A percentile compares a stretch with the other conserved stretches of the same genome.
Evolutionary conservation across 805 yeast genomes (phyloP).

Genomic region (Pichia rugopelliculosa): DNA sequence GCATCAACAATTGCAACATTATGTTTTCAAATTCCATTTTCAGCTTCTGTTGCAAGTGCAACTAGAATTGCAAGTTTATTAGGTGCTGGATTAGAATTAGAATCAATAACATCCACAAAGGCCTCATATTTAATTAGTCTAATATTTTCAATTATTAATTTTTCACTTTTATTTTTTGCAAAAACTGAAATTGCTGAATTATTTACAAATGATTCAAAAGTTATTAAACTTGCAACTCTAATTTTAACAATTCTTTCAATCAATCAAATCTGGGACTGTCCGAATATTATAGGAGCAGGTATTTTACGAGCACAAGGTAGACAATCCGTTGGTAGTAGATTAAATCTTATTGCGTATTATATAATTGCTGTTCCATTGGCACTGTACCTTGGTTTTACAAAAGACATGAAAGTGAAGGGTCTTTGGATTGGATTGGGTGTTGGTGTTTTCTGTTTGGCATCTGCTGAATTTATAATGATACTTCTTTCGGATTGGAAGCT

Average conservation of each 20-base stretch:
- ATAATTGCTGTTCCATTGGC: constrained; percentile 64
- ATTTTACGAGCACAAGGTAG: constrained; percentile 69
- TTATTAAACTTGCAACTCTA: constrained; percentile 40
- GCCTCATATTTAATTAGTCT: constrained; percentile 33
- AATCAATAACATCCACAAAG: constrained; percentile 33
- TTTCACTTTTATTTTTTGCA: constrained; percentile 38
- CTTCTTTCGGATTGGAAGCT: constrained; percentile 45
- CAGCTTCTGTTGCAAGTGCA: constrained; percentile 46
- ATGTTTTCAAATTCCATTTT: constrained; percentile 50
- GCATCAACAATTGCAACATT: constrained; percentile 47
- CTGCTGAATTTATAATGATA: constrained; percentile 42
- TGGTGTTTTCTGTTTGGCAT: constrained; percentile 51
- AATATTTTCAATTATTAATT: constrained; percentile 32
- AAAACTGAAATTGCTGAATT: constrained; percentile 44
- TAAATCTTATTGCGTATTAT: constrained; percentile 67
- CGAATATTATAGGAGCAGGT: constrained; percentile 69
- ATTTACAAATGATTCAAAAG: constrained; percentile 59
- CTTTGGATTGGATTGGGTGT: constrained; percentile 69
- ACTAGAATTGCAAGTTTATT: constrained; percentile 48
- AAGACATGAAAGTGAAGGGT: constrained; percentile 46
- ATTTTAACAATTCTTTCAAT: constrained; percentile 60
- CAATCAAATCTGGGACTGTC: constrained; percentile 61
- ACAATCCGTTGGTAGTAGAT: constrained; percentile 63
- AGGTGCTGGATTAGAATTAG: constrained; percentile 33
- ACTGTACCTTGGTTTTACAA: constrained; percentile 43